Conservation (phyloP, 441 rosid genomes). For the Populus hybrid region DNA sequence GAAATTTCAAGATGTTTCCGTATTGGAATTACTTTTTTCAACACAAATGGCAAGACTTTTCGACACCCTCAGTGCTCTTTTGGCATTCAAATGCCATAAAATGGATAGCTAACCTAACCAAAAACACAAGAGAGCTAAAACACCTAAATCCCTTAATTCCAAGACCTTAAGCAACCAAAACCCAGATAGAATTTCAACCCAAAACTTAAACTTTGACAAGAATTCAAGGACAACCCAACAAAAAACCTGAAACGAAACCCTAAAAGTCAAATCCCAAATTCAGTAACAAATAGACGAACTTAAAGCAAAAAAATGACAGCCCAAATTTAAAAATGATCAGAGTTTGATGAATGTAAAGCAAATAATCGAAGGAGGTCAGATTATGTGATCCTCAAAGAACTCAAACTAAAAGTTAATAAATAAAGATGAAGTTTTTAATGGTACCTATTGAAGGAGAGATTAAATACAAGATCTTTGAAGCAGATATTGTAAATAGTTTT, state of each 20-base stretch:
- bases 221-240: not conserved
- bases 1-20: slow-evolving; percentile 33
- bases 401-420: not conserved
- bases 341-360: not conserved
- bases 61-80: slow-evolving; percentile 28
- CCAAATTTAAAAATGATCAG: not conserved
- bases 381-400: not conserved
- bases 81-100: slow-evolving; percentile 80
- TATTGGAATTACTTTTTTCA: slow-evolving; percentile 18
- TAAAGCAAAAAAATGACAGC: not conserved
- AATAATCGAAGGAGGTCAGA: not conserved
- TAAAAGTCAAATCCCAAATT: not conserved
- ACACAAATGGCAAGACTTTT: slow-evolving; percentile 18
- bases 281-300: not conserved
- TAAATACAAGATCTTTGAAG: not conserved
- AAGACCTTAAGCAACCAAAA: not conserved
- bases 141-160: not conserved
- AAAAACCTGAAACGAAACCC: not conserved
- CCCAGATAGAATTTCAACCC: slow-evolving; percentile 1
- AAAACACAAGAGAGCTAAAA: not conserved
- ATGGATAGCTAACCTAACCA: slow-evolving; percentile 21
- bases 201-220: not conserved
- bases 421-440: not conserved
- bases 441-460: slow-evolving; percentile 4
- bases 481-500: not conserved